Evolutionary conservation across 257 asterid species (phyloP).

Genomic region (Nicotiana benthamiana): DNA sequence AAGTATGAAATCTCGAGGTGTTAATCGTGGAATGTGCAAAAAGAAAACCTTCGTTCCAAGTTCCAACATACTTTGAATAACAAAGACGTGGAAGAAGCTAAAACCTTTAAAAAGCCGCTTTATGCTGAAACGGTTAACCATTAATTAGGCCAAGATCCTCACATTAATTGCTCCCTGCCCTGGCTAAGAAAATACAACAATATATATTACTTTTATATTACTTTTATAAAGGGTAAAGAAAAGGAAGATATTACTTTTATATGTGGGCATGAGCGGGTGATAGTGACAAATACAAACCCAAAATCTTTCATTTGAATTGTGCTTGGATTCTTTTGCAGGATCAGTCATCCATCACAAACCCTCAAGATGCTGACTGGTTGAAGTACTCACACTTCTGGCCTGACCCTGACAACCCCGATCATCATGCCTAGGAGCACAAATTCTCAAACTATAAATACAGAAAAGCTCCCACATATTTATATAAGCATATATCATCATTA

Average conservation of each 20-base stretch:
- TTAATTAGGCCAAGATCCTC: neutral
- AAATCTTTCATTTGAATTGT: neutral
- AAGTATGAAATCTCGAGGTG: neutral
- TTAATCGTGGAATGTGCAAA: neutral
- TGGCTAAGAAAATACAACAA: neutral
- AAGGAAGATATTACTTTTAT: neutral
- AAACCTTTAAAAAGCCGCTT: no score
- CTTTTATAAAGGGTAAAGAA: neutral
- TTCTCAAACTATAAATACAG: neutral
- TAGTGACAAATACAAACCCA: neutral
- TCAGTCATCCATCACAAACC: constrained; percentile 45
- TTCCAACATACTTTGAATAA: neutral
- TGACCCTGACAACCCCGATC: constrained; percentile 91
- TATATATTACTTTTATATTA: no score
- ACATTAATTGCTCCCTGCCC: neutral
- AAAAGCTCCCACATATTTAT: neutral
- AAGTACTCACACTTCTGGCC: constrained; percentile 94
- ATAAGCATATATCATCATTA: constrained; percentile 20
- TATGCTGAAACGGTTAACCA: neutral
- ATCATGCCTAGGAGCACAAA: constrained; percentile 52
- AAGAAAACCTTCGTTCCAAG: neutral
- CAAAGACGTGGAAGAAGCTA: neutral
- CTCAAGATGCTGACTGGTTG: constrained; percentile 93
- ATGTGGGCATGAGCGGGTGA: neutral
- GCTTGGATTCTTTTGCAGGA: constrained; percentile 45